These are phyloP conservation scores for Podospora tetraspora DNA, from an alignment of 495 filamentous ascomycete genomes.

Conservation along the genomic window DNA sequence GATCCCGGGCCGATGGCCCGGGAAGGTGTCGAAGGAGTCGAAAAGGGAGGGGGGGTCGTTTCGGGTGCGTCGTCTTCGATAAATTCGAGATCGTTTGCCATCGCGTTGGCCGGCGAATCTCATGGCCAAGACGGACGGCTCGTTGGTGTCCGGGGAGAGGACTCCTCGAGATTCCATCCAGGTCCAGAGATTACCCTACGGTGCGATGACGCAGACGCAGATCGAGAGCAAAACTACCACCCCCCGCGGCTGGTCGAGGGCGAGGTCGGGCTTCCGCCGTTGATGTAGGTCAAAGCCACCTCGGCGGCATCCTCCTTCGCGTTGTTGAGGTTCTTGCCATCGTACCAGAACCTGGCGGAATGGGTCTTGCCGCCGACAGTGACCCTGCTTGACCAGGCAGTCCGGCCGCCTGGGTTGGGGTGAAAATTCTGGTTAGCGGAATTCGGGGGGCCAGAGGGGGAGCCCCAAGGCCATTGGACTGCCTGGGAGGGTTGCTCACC, in stretches of 20 bases:
- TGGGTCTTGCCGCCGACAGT: constrained; percentile 50
- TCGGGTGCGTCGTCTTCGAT: not conserved
- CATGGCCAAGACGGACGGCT: not conserved
- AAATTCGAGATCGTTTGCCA: not conserved
- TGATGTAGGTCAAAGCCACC: constrained; percentile 55
- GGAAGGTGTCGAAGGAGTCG: not conserved
- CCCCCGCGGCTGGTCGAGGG: constrained; percentile 12
- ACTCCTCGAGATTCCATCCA: not conserved
- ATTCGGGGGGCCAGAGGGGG: not conserved
- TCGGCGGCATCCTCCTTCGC: constrained; percentile 89
- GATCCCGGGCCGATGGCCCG: not conserved
- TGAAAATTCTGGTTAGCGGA: not conserved
- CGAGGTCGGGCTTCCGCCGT: constrained; percentile 1
- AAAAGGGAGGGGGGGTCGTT: not conserved
- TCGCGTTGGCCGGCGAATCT: not conserved
- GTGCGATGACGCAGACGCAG: not conserved
- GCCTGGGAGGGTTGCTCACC: constrained; percentile 43
- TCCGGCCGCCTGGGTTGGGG: constrained; percentile 64
- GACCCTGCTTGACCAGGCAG: constrained; percentile 80
- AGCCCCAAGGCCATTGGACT: constrained; percentile 3
- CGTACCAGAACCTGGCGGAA: constrained; percentile 81
- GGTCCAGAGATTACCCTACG: not conserved
- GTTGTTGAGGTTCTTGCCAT: constrained; percentile 78
- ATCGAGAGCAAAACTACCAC: constrained; percentile 3
- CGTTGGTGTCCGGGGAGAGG: not conserved